phyloP scores from a whole-genome alignment of 2,329 filamentous ascomycete species.

The Allantophomopsis cytisporea region DNA sequence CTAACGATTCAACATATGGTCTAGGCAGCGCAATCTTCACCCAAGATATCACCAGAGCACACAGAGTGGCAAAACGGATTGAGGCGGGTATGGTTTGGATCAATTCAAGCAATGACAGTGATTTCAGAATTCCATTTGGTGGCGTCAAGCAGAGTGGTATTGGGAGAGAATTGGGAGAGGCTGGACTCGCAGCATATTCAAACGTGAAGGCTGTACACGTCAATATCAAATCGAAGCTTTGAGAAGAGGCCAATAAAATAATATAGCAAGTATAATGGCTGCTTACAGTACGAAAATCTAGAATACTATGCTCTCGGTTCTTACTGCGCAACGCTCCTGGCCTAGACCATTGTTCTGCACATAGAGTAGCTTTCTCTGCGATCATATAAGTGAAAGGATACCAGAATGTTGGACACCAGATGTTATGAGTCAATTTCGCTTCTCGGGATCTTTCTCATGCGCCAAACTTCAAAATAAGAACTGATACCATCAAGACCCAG shows the following conservation, averaged over 20 bases:
- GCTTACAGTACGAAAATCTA: too few species aligned
- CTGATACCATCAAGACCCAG: too few species aligned
- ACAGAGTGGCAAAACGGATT: conserved; percentile 31
- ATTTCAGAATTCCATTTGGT: conserved; percentile 36
- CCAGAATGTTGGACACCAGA: too few species aligned
- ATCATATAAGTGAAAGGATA: too few species aligned
- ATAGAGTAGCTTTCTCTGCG: too few species aligned
- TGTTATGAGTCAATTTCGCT: too few species aligned
- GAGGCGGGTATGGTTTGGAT: conserved; percentile 39
- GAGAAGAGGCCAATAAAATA: conserved; percentile 7
- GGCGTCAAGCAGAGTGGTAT: conserved; percentile 47
- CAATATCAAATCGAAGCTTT: conserved; percentile 16
- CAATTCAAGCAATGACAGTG: conserved; percentile 25
- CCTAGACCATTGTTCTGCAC: too few species aligned
- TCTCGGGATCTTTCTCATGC: too few species aligned
- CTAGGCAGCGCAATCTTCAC: conserved; percentile 42
- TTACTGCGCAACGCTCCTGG: too few species aligned
- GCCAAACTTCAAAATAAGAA: too few species aligned
- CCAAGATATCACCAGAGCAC: conserved; percentile 30
- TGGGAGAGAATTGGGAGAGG: conserved; percentile 32
- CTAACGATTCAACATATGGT: conserved; percentile 42
- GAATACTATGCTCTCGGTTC: too few species aligned
- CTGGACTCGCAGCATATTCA: conserved; percentile 26
- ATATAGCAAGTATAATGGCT: too few species aligned
- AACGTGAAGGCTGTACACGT: conserved; percentile 24